phyloP scores from a whole-genome alignment of 768 basidiomycete species.

The Lactarius akahatsu region DNA sequence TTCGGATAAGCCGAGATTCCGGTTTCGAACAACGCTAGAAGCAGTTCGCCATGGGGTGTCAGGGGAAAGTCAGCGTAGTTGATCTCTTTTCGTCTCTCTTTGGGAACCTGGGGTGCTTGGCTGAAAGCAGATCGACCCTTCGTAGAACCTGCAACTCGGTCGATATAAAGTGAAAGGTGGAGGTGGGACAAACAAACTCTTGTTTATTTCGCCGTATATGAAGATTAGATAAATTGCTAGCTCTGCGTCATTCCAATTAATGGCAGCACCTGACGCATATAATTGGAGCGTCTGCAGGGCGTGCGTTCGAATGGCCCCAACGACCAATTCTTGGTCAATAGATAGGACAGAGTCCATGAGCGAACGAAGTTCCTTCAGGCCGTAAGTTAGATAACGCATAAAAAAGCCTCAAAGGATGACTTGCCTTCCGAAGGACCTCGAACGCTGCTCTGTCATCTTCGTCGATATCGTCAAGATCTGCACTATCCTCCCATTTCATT shows the following conservation, averaged over 20 bases:
- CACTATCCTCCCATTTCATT: conserved; percentile 86
- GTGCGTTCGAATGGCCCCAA: conserved; percentile 68
- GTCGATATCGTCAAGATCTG: conserved; percentile 78
- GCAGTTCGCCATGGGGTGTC: conserved; percentile 87
- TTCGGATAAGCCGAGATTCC: conserved; percentile 82
- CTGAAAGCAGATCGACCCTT: conserved; percentile 89
- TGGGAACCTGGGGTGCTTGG: conserved; percentile 65
- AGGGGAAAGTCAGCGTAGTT: conserved; percentile 82
- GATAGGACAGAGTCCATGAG: conserved; percentile 85
- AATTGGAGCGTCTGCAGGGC: conserved; percentile 73
- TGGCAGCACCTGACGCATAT: conserved; percentile 56
- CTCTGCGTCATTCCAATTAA: conserved; percentile 93
- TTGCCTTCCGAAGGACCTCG: conserved; percentile 80
- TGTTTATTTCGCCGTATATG: conserved; percentile 91
- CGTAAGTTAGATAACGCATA: conserved; percentile 10
- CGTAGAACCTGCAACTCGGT: conserved; percentile 50
- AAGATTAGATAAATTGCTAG: conserved; percentile 91
- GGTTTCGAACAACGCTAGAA: conserved; percentile 79
- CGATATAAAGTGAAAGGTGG: not conserved
- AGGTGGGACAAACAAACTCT: conserved; percentile 53
- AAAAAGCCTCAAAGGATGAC: conserved; percentile 25
- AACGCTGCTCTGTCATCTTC: conserved; percentile 86
- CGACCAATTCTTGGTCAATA: conserved; percentile 85
- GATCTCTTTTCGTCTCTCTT: conserved; percentile 61
- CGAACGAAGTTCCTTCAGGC: conserved; percentile 71